Base-by-base conservation (phyloP, 441 rosid species). In the Eutrema salsugineum region DNA sequence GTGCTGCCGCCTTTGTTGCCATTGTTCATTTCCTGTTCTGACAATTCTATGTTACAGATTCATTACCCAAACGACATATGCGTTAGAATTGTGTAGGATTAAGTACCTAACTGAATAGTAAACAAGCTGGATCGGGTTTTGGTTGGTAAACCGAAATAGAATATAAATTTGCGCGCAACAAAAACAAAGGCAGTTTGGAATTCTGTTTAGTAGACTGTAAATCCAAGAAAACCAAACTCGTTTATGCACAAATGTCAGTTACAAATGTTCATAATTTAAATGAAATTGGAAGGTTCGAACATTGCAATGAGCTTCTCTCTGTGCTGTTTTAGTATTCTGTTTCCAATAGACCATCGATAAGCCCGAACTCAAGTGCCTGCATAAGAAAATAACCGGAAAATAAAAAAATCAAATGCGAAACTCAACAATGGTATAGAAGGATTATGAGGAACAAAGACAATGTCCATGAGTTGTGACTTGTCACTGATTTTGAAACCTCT, bases 361-460 rank as follows among this genome's bases (percentile, higher is more conserved):
- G 88, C 28, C 94, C 97, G 24, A 88, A 90, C 67, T 94, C 96
- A 87, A 94, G 82, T 8, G 97, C 96, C 98, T 94, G 86, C 84
- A 75, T 76, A 7, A 66, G 4, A 54, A 62, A 5, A 39, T 6
- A 46, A 63, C 19, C 38, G 0, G 1, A 2, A 22, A 5, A 38
- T 0, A 28, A 2, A 22, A 5, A 38, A 0, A 28, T 36, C 60
- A 69, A 5, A 11, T 2, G 46, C 2, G 0, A 15, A 46, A 46
- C 11, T 4, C 10, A 32, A 39, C 49, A 17, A 16, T 16, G 30
- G 12, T 46, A 9, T 4, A 8, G 11, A 38, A 3, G 1, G 20
- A 48, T 27, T 8, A 12, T 4, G 32, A 66, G 50, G 42, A 38
- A 56, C 27, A 27, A 56, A 53, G 42, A 28, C 6, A 39, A 60